These are phyloP conservation scores for Phytophthora pinifolia DNA, from an alignment of 352 stramenopile species.

Conservation along the genomic window DNA sequence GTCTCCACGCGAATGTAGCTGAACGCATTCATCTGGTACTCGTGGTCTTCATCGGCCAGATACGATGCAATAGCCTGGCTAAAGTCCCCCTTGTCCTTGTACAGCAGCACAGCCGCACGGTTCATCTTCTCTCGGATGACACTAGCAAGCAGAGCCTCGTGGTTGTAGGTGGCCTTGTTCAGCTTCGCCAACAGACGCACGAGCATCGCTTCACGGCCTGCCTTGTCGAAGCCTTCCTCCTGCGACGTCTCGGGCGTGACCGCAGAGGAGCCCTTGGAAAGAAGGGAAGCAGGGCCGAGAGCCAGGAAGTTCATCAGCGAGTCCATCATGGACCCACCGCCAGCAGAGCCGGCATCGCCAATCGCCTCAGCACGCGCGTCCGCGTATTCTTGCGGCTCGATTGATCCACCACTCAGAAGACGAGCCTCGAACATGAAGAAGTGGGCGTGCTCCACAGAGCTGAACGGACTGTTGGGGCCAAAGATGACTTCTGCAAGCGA, in stretches of 20 bases:
- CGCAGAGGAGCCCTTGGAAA: conserved; percentile 41
- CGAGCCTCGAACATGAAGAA: conserved; percentile 91
- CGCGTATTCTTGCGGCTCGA: conserved; percentile 83
- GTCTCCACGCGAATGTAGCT: conserved; percentile 78
- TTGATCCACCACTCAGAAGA: conserved; percentile 79
- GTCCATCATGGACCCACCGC: conserved; percentile 80
- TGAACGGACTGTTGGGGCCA: conserved; percentile 60
- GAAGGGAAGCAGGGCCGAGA: conserved; percentile 66
- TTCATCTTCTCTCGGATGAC: conserved; percentile 83
- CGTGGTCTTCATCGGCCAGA: conserved; percentile 74
- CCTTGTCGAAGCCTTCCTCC: conserved; percentile 85
- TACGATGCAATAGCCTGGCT: conserved; percentile 78
- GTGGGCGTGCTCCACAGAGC: conserved; percentile 80
- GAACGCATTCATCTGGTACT: conserved; percentile 84
- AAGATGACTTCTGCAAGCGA: conserved; percentile 85
- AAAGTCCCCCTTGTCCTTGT: conserved; percentile 80
- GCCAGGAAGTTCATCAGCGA: conserved; percentile 89
- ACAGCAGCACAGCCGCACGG: conserved; percentile 76
- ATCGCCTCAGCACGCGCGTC: conserved; percentile 62
- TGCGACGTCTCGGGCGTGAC: conserved; percentile 55
- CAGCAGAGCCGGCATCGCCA: conserved; percentile 40
- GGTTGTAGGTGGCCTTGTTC: conserved; percentile 82
- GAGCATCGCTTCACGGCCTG: conserved; percentile 78
- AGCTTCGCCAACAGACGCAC: conserved; percentile 84
- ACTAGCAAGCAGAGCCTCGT: conserved; percentile 63